A percentile compares a stretch with the other conserved stretches of the same genome.
These are phyloP conservation scores for Thermomucor indicae-seudaticae DNA, from an alignment of 371 early-diverging fungal genomes.

Conservation along the genomic window DNA sequence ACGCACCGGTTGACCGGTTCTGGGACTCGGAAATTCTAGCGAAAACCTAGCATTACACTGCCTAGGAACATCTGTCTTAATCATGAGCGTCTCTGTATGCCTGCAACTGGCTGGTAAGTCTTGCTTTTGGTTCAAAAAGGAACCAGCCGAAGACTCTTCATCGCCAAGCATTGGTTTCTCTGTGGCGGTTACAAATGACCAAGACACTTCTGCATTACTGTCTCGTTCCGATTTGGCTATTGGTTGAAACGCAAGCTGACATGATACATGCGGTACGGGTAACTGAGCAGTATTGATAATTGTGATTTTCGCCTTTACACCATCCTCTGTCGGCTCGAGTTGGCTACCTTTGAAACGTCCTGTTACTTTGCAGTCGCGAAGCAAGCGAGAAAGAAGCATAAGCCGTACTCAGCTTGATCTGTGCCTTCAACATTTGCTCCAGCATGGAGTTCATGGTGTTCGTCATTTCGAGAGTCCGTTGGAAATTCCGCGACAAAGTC, in stretches of 20 bases:
- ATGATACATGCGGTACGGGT: conserved; percentile 6
- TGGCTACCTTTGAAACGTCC: too few relatives aligned
- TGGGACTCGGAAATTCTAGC: conserved; percentile 18
- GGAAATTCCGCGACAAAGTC: too few relatives aligned
- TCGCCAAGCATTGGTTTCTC: not conserved
- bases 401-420: too few relatives aligned
- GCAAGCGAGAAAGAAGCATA: too few relatives aligned
- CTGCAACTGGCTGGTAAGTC: conserved; percentile 5
- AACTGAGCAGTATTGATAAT: conserved; percentile 9
- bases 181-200: not conserved
- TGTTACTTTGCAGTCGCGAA: too few relatives aligned
- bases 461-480: too few relatives aligned
- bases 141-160: conserved; percentile 1
- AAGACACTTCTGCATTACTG: not conserved
- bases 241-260: conserved; percentile 5
- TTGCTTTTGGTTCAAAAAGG: not conserved
- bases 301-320: conserved; percentile 6
- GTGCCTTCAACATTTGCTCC: too few relatives aligned
- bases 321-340: conserved; percentile 4
- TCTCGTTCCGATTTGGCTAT: not conserved
- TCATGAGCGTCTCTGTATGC: conserved; percentile 12
- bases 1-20: conserved; percentile 5
- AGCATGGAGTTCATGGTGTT: too few relatives aligned
- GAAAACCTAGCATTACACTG: conserved; percentile 24
- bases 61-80: not conserved